Base-by-base conservation (phyloP, 345 rosid species). In the Acer saccharum region DNA sequence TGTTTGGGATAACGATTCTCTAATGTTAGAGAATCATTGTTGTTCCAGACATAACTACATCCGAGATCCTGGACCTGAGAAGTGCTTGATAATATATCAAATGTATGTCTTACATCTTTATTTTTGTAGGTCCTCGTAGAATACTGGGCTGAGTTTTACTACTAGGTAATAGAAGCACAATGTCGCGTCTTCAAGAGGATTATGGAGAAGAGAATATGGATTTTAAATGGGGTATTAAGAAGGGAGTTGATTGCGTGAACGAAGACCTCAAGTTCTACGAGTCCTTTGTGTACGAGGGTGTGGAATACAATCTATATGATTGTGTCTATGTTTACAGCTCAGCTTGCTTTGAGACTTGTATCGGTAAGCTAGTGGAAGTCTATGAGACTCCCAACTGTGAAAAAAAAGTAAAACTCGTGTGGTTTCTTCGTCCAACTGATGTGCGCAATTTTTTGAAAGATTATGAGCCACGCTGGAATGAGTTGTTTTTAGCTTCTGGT, bases 401-500 rank as follows among this genome's bases (percentile, higher is more conserved):
- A 66, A 90, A 82, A 83, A 75, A 68, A 66, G 81, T 87, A 43
- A 90, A 82, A 80, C 85, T 89, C 25, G 62, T 87, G 57, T 91
- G 95, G 93, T 86, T 84, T 70, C 80, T 88, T 65, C 90, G 87
- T n/a, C 93, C 93, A 27, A 16, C 2, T 57, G 93, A 91, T 3
- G 82, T 89, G 32, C 79, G 81, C 1, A 57, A 71, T 13, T 82
- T 64, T 44, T 80, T 91, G 65, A 81, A 91, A 58, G 80, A 52
- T 25, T 84, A 88, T 66, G 72, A 76, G 80, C 90, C 89, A 14
- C 70, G 17, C 11, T 84, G 83, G 90, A 86, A 90, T 71, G 96
- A 88, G 85, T 4, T 91, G 25, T 87, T 91, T 77, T 82, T 91
- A 54, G 92, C 93, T 69, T 83, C 86, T n/a, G 93, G 95, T 64